Base-by-base conservation (phyloP, 2,329 filamentous ascomycete species). In the Trichoderma breve region DNA sequence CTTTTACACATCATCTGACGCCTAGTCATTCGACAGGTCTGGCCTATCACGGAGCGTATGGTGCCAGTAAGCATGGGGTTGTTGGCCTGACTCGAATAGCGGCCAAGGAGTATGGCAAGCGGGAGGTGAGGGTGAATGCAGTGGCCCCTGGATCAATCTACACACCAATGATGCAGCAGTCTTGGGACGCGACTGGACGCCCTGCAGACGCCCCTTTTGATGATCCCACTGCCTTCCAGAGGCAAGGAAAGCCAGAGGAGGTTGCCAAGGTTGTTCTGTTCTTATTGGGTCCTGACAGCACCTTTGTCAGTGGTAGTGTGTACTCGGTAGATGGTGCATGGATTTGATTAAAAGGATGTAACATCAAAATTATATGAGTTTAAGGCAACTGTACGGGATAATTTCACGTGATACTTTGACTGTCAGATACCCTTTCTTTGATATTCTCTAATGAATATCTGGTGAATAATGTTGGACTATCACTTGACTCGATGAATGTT, bases 91-190 rank as follows among this genome's bases (percentile, higher is more conserved):
- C 81, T 15, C 75, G 75, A 62, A 78, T 80, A 2, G 81, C 81
- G 6, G 81, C 81, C 69, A 81, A 81, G 62, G 81, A 83, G 73
- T 79, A 81, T 32, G 85, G 85, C 39, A 74, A 77, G 26, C 80
- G 84, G 51, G 83, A 86, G 73, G 78, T 87, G 36, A 76, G 81
- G 34, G 77, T 83, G 71, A 87, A 87, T 72, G 83, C 83, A 18
- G 83, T 86, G 15, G 83, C 84, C 7, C 85, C 84, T 0, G 86
- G 85, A 5, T 80, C 84, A 6, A 86, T 87, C 64, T 81, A 83
- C 72, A 88, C 86, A 24, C 85, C 85, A 9, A 73, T 87, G 75
- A 83, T 87, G 82, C 80, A 84, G 72, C 81, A 83, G 75, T 77
- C 80, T 21, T 84, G 82, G 79, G 80, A 83, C 61, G 76, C 76